Base-by-base conservation (phyloP, 2,329 filamentous ascomycete genomes). In the Aureobasidium sp. region DNA sequence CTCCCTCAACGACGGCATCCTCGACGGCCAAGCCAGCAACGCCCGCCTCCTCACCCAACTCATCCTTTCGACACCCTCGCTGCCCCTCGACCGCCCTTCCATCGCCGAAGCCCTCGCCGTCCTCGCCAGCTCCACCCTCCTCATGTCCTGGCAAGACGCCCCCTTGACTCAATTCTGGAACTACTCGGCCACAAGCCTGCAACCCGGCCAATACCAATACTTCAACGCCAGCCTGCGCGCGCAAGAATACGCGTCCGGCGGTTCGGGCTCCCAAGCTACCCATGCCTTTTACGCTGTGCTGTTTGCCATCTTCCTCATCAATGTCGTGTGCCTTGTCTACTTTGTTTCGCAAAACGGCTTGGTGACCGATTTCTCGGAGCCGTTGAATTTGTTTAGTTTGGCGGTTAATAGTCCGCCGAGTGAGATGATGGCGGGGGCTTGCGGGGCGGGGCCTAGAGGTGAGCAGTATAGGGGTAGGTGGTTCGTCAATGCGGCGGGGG, bases 311-410 rank as follows among this genome's bases (percentile, higher is more conserved):
- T 88, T 90, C 66, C 64, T 82, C 25, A 82, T 88, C 66, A 91
- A 89, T 69, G 62, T 85, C 27, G 74, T 86, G 40, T 88, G 86
- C 60, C 74, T 90, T 0, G 67, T 75, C 2, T 90, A 90, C 72
- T 78, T 87, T 64, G 70, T 86, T 54, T 68, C 81, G 49, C 76
- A 82, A 57, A 80, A 64, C 69, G 82, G 83, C 0, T 79, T 89
- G 23, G 82, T 93, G 8, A 91, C 87, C 0, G 89, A 93, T 73
- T 91, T 88, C 68, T 88, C 85, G 0, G 88, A 93, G 67, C 87
- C 88, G 0, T 83, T 86, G 58, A 91, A 91, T 68, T 74, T 91
- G 2, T 91, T 92, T 67, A 78, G 84, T 0, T 73, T 91, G 0
- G 86, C 87, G 1, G 77, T 92, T 57, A 90, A 90, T 68, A 81